Evolutionary conservation across 2,329 filamentous ascomycete species (phyloP).

Genomic region (Ceratocystis eucalypticola): DNA sequence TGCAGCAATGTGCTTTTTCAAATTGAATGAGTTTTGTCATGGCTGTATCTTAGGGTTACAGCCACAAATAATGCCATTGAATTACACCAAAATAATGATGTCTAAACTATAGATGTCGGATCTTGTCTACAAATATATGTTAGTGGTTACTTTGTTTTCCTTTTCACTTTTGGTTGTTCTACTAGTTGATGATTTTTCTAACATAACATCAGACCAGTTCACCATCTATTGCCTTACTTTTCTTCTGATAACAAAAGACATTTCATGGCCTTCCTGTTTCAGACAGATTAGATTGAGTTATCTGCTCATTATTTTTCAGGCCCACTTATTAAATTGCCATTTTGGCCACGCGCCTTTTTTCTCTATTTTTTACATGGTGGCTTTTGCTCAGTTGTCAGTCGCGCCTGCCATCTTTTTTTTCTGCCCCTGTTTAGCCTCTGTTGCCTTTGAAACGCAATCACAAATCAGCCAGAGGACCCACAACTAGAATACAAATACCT

Average conservation of each 20-base stretch:
- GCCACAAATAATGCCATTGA: too few species aligned
- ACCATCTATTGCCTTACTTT: neutral
- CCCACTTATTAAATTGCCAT: neutral
- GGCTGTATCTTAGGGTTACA: too few species aligned
- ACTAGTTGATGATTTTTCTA: neutral
- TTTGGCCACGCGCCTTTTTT: conserved; percentile 11
- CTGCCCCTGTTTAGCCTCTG: neutral
- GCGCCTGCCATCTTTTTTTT: conserved; percentile 1
- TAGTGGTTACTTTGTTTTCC: neutral
- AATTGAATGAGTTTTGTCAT: too few species aligned
- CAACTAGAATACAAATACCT: conserved; percentile 25
- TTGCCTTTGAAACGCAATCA: conserved; percentile 14
- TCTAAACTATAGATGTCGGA: too few species aligned
- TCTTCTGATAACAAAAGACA: neutral
- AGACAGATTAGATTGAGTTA: neutral
- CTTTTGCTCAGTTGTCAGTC: neutral
- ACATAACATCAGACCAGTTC: neutral
- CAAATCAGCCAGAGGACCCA: conserved; percentile 22
- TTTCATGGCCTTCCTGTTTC: neutral
- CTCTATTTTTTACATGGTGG: neutral
- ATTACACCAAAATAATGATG: too few species aligned
- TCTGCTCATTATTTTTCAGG: neutral
- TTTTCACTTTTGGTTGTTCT: neutral
- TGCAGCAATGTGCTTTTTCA: too few species aligned
- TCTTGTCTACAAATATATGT: neutral